phyloP scores from a whole-genome alignment of 306 rosid species.

The Citrullus colocynthis region DNA sequence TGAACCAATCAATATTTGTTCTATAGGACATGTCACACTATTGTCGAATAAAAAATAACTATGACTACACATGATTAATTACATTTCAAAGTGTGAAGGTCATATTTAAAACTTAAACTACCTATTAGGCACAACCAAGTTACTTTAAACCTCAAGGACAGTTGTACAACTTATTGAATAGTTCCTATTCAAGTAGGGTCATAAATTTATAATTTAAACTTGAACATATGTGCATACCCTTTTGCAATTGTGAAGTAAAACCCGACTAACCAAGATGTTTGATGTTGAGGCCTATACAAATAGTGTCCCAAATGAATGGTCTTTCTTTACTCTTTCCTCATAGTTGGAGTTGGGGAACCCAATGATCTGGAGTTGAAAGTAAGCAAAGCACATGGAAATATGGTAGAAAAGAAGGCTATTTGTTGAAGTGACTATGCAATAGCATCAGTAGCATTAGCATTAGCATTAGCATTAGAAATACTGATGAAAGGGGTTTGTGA shows the following conservation, averaged over 20 bases:
- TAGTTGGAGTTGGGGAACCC: not conserved
- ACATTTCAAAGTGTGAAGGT: not conserved
- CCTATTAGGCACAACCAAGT: too few species aligned
- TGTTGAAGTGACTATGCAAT: not conserved
- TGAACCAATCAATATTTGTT: not conserved
- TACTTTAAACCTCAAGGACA: too few species aligned
- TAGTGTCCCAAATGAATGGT: not conserved
- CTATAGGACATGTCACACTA: not conserved
- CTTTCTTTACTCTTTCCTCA: not conserved
- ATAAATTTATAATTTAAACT: too few species aligned
- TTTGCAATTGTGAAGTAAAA: not conserved
- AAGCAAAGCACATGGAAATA: not conserved
- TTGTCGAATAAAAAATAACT: not conserved
- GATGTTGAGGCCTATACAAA: too few species aligned
- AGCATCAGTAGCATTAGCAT: not conserved
- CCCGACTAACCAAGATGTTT: not conserved
- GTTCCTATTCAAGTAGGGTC: too few species aligned
- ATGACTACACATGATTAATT: not conserved
- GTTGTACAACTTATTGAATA: too few species aligned
- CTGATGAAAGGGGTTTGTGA: not conserved
- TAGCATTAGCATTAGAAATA: not conserved
- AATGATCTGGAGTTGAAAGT: not conserved
- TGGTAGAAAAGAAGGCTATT: not conserved
- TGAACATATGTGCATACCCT: not conserved
- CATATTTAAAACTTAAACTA: not conserved